Base-by-base conservation (phyloP, 192 early-diverging fungal species). In the Podila epigama region DNA sequence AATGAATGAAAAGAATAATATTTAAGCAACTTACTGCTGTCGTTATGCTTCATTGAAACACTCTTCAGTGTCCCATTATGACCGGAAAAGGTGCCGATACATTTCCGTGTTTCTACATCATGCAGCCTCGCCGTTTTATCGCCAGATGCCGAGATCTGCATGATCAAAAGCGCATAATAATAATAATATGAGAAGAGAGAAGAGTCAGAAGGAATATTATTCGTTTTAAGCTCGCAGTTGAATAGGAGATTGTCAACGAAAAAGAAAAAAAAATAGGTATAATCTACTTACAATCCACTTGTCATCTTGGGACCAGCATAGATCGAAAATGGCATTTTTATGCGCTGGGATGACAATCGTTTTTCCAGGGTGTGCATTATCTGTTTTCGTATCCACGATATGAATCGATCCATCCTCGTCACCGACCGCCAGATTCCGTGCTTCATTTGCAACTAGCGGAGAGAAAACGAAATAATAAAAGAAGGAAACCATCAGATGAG, bases 261-360 rank as follows among this genome's bases (percentile, higher is more conserved):
- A 53, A 51, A 44, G 40, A 20, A 32, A 57, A 54, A 28, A n/a
- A 44, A 28, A n/a, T n/a, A 51, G 58, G 4, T 51, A 52, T 22
- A 52, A 29, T 29, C 18, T 20, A 27, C 73, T 40, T 83, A 91
- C 90, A 48, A 93, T 59, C 51, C 75, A 80, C 16, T 70, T 63
- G 70, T 94, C 91, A 61, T 93, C 89, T 5, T 63, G 65, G 31
- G 88, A 87, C 94, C 94, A 97, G 31, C 84, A 83, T 7, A 94
- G 67, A 71, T 97, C 95, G 53, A 94, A 90, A n/a, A 94, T 85
- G 4, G 93, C 89, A 77, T 94, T 94, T 32, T 84, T 70, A 51
- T 97, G 95, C 0, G 89, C 92, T 34, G 80, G 61, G 52, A 91
- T 91, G 12, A 22, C n/a, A 62, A 20, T 32, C 37, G 37, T 25